phyloP scores from a whole-genome alignment of 495 filamentous ascomycete species.

The Annulohypoxylon maeteangense region DNA sequence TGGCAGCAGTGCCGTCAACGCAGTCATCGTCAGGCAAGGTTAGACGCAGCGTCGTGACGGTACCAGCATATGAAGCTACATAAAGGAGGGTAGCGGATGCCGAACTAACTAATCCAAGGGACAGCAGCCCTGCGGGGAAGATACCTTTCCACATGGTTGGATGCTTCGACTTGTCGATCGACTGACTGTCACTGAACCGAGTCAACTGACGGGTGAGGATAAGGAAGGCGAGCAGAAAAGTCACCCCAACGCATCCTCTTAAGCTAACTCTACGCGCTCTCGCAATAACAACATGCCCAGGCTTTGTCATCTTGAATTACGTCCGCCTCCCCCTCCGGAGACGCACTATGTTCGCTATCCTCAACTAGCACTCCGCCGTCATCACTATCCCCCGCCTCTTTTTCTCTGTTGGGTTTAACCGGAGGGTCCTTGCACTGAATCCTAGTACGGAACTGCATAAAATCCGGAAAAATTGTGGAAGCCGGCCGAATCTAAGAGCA shows the following conservation, averaged over 20 bases:
- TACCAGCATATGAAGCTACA: constrained; percentile 70
- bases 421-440: constrained; percentile 37
- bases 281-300: constrained; percentile 25
- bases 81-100: constrained; percentile 61
- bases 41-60: constrained; percentile 65
- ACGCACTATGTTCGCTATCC: constrained; percentile 18
- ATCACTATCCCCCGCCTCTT: constrained; percentile 12
- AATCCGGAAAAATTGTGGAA: constrained; percentile 35
- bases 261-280: constrained; percentile 35
- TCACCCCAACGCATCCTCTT: constrained; percentile 35
- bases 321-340: constrained; percentile 22
- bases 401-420: constrained; percentile 40
- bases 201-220: constrained; percentile 40
- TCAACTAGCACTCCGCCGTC: constrained; percentile 30
- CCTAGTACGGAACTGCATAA: constrained; percentile 41
- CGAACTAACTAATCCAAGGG: constrained; percentile 47
- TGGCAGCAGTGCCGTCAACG: constrained; percentile 37
- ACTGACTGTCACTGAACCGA: constrained; percentile 29
- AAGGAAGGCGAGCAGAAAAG: constrained; percentile 40
- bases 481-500: constrained; percentile 25
- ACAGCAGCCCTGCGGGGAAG: constrained; percentile 46
- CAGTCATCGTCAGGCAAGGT: constrained; percentile 39
- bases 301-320: constrained; percentile 29
- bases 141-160: constrained; percentile 45
- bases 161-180: constrained; percentile 34